A percentile compares a stretch with the other conserved stretches of the same genome.
phyloP scores from a whole-genome alignment of 768 basidiomycete genomes.

The Leccinum barrowsii region DNA sequence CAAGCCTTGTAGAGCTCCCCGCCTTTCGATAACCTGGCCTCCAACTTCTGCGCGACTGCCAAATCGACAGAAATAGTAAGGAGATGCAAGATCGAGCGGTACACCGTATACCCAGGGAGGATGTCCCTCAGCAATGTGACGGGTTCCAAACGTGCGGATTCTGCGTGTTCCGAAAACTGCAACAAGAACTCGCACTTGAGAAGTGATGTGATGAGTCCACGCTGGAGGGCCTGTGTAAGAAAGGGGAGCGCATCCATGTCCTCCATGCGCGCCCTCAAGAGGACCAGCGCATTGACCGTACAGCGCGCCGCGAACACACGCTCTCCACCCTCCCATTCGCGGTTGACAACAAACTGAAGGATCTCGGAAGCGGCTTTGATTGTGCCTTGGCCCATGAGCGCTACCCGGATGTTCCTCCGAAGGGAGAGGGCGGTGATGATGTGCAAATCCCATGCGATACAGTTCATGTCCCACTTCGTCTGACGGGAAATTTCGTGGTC shows the following conservation, averaged over 20 bases:
- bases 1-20: slow-evolving; percentile 23
- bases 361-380: slow-evolving; percentile 25
- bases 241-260: slow-evolving; percentile 27
- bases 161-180: slow-evolving; percentile 12
- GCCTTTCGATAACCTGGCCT: slow-evolving; percentile 9
- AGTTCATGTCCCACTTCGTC: slow-evolving; percentile 17
- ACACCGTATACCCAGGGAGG: slow-evolving; percentile 24
- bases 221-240: slow-evolving; percentile 22
- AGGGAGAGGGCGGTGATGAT: slow-evolving; percentile 22
- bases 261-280: slow-evolving; percentile 19
- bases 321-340: slow-evolving; percentile 10
- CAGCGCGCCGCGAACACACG: slow-evolving; percentile 21
- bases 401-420: slow-evolving; percentile 14
- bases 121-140: slow-evolving; percentile 14
- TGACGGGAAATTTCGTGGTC: slow-evolving; percentile 21
- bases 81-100: slow-evolving; percentile 22
- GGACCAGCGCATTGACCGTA: slow-evolving; percentile 15
- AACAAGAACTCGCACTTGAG: slow-evolving; percentile 24
- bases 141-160: slow-evolving; percentile 1
- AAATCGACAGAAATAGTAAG: slow-evolving; percentile 10
- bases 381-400: slow-evolving; percentile 22
- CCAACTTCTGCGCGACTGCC: slow-evolving; percentile 6
- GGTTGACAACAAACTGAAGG: slow-evolving; percentile 14
- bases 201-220: slow-evolving; percentile 20
- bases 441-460: slow-evolving; percentile 30